Evolutionary conservation across 1,284 basidiomycete genomes (phyloP), one percentile per base, ranked within the genome.

Genomic region (Bondarzewia mesenterica): DNA sequence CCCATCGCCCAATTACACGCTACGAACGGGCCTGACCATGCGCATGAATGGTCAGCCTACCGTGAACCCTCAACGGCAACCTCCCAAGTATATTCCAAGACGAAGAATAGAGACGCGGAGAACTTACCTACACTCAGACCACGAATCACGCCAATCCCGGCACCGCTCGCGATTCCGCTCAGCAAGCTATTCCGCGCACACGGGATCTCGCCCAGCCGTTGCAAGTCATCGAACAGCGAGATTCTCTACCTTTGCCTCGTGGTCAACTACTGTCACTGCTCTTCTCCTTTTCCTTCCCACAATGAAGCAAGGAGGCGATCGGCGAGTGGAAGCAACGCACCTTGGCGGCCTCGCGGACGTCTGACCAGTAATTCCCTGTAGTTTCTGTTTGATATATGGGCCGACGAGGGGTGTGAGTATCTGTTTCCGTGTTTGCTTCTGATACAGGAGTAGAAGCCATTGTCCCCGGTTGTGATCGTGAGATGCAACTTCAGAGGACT

Each of bases 1-100:
- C 74, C 76, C 16, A 78, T 67, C 2, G 77, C 76, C 77, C 77
- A 78, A 49, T 78, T 76, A 18, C 66, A 74, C 29, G 73, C 76
- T 29, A 67, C 63, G 44, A 74, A 68, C 3, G 68, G 62, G 41
- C 63, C 75, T 78, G 52, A 18, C 45, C 20, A 44, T 32, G 29
- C n/a, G 22, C 14, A 15, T 8, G 22, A 23, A n/a, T n/a, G n/a
- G n/a, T n/a, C n/a, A n/a, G n/a, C n/a, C n/a, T n/a, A n/a, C n/a
- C n/a, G n/a, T n/a, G n/a, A n/a, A n/a, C n/a, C n/a, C n/a, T n/a
- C n/a, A n/a, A n/a, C n/a, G n/a, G n/a, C n/a, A n/a, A n/a, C n/a
- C n/a, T n/a, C n/a, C n/a, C n/a, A n/a, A 48, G 32, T 16, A 12
- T 12, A 15, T 12, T 22, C 39, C 15, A 14, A 46, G 29, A 37